Base-by-base conservation (phyloP, 495 filamentous ascomycete genomes). In the Gamarada debralockiae region DNA sequence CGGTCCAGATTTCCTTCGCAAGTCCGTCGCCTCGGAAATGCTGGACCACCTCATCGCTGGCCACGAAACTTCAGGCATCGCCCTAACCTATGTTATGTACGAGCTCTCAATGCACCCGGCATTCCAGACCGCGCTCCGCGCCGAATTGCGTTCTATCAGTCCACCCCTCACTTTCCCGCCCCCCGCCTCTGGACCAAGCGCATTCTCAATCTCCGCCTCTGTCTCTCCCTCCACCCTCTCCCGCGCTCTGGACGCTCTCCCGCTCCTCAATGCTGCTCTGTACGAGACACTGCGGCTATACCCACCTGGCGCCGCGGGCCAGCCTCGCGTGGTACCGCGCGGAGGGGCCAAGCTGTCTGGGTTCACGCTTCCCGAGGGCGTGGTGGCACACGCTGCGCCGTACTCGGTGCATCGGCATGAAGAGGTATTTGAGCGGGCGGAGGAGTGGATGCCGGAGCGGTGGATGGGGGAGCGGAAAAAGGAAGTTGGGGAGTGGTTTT, bases 11-110 rank as follows among this genome's bases (percentile, higher is more conserved):
- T 40, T 31, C 12, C n/a, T 49, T 21, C 38, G n/a, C 18, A 45
- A 40, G 22, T 20, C 23, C 10, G 61, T 85, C 21, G 83, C 84
- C 0, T 82, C 77, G 6, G 86, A 91, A 65, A 68, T 88, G 51
- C 74, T 88, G 9, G 88, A 92, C 60, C 86, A 92, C 52, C 68
- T 87, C 15, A 75, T 82, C 2, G 88, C 88, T 0, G 87, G 86
- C 17, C 86, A 89, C 58, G 89, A 92, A 62, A 90, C 87, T 0
- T 79, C 81, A n/a, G 85, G 82, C 18, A 80, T 91, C 13, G 76
- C 79, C 0, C 70, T 92, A 7, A 85, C 84, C 6, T 95, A 90
- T 53, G 59, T 86, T 0, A 68, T 82, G 33, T 85, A 83, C 73
- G 76, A 89, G 58, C 72, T 92, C 22, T 86, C 82, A 2, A 18